Evolutionary conservation across 2,329 filamentous ascomycete species (phyloP).

Genomic region (Daldinia eschscholtzii): DNA sequence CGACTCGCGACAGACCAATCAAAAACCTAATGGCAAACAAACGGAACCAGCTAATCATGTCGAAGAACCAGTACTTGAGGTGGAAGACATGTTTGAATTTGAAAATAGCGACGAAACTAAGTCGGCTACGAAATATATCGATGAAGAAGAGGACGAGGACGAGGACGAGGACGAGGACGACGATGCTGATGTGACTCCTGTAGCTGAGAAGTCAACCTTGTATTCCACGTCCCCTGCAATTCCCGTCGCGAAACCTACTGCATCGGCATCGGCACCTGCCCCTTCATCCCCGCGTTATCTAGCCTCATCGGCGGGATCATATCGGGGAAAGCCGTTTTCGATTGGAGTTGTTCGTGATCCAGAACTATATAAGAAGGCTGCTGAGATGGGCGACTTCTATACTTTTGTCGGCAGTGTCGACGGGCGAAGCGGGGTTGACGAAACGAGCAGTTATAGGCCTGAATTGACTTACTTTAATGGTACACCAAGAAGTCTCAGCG

Average conservation of each 20-base stretch:
- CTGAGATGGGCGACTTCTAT: conserved; percentile 62
- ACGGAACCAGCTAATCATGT: conserved; percentile 28
- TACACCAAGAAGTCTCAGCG: conserved; percentile 62
- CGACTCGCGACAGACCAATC: conserved; percentile 13
- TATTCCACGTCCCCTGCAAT: conserved; percentile 62
- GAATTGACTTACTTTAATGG: conserved; percentile 56
- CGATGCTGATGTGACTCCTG: conserved; percentile 35
- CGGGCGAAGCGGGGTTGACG: conserved; percentile 63
- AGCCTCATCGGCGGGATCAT: conserved; percentile 64
- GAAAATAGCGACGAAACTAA: conserved; percentile 55
- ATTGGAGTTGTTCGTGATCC: conserved; percentile 66
- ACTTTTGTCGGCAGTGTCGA: conserved; percentile 67
- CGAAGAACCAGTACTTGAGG: conserved; percentile 40
- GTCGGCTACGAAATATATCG: conserved; percentile 49
- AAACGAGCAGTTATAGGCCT: conserved; percentile 60
- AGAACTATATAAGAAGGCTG: conserved; percentile 63
- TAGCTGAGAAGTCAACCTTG: conserved; percentile 45
- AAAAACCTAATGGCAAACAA: conserved; percentile 17
- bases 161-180: conserved; percentile 34
- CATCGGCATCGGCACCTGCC: conserved; percentile 50
- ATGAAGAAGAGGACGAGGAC: conserved; percentile 55
- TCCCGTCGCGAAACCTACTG: conserved; percentile 53
- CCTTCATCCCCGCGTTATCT: conserved; percentile 54
- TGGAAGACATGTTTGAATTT: conserved; percentile 62
- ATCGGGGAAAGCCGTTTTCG: conserved; percentile 65